A percentile compares a stretch with the other conserved stretches of the same genome.
phyloP scores from a whole-genome alignment of 768 basidiomycete genomes.

The Cyclocybe aegerita region DNA sequence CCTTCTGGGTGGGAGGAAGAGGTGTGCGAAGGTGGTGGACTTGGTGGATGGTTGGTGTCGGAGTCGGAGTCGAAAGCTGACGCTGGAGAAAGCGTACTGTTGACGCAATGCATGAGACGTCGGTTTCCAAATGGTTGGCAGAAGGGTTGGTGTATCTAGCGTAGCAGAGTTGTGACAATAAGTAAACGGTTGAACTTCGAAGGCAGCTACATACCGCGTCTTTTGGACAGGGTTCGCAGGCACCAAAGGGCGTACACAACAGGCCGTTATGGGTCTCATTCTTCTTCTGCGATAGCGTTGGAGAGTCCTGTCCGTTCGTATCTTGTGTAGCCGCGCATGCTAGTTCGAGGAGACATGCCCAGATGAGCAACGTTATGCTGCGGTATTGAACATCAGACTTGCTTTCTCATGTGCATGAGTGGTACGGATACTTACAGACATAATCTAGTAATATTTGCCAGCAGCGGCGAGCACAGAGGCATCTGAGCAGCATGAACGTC shows the following conservation, averaged over 20 bases:
- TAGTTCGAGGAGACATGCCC: constrained; percentile 12
- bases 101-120: constrained; percentile 80
- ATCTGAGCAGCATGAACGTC: constrained; percentile 37
- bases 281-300: constrained; percentile 13
- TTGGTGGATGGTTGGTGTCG: constrained; percentile 9
- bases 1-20: constrained; percentile 33
- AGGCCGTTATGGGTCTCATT: constrained; percentile 28
- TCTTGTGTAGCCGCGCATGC: constrained; percentile 3
- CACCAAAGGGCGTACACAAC: constrained; percentile 24
- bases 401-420: not conserved
- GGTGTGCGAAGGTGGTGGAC: constrained; percentile 18
- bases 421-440: constrained; percentile 27
- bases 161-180: not conserved
- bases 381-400: not conserved
- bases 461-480: constrained; percentile 28
- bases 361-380: constrained; percentile 12
- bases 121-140: constrained; percentile 97
- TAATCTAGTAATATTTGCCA: constrained; percentile 27
- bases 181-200: not conserved
- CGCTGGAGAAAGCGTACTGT: constrained; percentile 26
- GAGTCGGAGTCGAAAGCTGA: constrained; percentile 17
- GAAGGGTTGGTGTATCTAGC: constrained; percentile 80
- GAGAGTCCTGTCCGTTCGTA: constrained; percentile 6
- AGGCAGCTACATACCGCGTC: constrained; percentile 48
- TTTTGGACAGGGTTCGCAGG: constrained; percentile 49